These are phyloP conservation scores for Chlamydomonas urium DNA, from an alignment of 139 green algal species.

Conservation along the genomic window DNA sequence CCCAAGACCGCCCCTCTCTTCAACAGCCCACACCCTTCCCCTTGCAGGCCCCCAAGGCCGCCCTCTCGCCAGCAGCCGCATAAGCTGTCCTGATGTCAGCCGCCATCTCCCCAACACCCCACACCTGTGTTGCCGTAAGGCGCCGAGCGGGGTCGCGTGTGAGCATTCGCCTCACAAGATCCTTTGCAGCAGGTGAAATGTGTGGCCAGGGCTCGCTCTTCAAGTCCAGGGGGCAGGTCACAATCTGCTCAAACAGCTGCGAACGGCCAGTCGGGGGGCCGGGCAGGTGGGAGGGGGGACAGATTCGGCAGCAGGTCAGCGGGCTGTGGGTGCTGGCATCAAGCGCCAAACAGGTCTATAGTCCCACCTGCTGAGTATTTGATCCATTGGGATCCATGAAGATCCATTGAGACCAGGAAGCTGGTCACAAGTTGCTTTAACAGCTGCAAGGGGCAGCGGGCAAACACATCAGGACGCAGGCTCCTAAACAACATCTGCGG, in stretches of 20 bases:
- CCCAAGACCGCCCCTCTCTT: too few relatives aligned
- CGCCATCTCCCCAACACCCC: too few relatives aligned
- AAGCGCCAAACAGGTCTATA: not conserved
- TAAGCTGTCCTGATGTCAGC: too few relatives aligned
- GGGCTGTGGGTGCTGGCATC: slow-evolving; percentile 13
- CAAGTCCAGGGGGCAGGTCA: slow-evolving; percentile 58
- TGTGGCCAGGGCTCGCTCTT: slow-evolving; percentile 64
- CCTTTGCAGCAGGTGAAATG: slow-evolving; percentile 66
- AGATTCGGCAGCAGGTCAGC: slow-evolving; percentile 65
- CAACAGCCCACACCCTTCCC: too few relatives aligned
- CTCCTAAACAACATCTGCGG: too few relatives aligned
- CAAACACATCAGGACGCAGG: too few relatives aligned
- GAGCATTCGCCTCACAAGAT: slow-evolving; percentile 77
- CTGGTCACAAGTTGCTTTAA: not conserved
- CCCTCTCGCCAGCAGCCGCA: too few relatives aligned
- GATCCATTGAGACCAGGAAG: not conserved
- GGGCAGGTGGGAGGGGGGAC: slow-evolving; percentile 68
- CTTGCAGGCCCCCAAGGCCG: too few relatives aligned
- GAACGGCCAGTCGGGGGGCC: too few relatives aligned
- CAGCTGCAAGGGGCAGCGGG: too few relatives aligned
- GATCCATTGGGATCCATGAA: not conserved
- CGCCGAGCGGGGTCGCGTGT: slow-evolving; percentile 74
- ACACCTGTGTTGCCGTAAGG: slow-evolving; percentile 63
- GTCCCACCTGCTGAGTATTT: not conserved
- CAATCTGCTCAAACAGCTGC: slow-evolving; percentile 16